Conservation (phyloP, 129 eudicot genomes). For the Kitagawia praeruptora region DNA sequence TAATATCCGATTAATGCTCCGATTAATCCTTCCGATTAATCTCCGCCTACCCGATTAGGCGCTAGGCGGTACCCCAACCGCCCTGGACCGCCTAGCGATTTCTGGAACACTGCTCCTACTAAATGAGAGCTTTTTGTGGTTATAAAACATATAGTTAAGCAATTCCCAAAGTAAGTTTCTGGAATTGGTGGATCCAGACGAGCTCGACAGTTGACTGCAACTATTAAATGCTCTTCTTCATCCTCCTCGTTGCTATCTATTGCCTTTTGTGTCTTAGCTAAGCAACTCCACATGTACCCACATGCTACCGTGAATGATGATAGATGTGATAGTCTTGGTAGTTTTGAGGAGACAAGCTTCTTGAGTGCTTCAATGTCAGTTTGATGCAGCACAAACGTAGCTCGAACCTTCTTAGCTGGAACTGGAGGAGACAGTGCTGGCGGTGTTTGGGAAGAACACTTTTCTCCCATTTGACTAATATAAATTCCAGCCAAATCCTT, state of each 20-base stretch:
- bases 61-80: too few species aligned
- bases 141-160: slow-evolving; percentile 28
- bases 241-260: slow-evolving; percentile 12
- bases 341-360: slow-evolving; percentile 17
- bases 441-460: neutral
- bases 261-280: slow-evolving; percentile 20
- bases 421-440: neutral
- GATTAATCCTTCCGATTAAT: too few species aligned
- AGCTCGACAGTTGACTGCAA: slow-evolving; percentile 37
- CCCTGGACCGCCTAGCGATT: too few species aligned
- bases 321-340: slow-evolving; percentile 22
- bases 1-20: too few species aligned
- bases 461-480: neutral
- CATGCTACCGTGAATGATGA: slow-evolving; percentile 27
- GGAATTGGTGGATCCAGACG: slow-evolving; percentile 51
- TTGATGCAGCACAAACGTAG: slow-evolving; percentile 22
- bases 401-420: slow-evolving; percentile 23
- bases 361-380: slow-evolving; percentile 25
- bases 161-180: slow-evolving; percentile 41
- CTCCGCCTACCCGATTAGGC: too few species aligned
- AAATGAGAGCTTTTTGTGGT: slow-evolving; percentile 18
- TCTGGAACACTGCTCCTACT: too few species aligned
- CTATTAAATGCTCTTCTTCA: slow-evolving; percentile 35
- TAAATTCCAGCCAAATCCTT: neutral
- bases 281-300: slow-evolving; percentile 38